Conservation (phyloP, 257 asterid species). For the Cynanchum wilfordii region DNA sequence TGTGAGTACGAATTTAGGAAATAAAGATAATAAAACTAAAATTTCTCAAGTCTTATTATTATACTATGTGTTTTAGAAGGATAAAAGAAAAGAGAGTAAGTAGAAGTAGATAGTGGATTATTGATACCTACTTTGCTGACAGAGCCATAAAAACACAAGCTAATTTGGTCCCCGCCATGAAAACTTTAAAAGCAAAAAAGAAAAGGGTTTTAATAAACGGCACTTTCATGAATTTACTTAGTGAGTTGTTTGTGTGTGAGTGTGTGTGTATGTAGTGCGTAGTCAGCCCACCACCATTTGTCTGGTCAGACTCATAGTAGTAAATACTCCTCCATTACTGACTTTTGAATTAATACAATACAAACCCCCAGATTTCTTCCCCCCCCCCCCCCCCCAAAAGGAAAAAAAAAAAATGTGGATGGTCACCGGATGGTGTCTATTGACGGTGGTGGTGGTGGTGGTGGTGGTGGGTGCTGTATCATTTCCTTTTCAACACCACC, state of each 20-base stretch:
- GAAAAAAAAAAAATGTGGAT: neutral
- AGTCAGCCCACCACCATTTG: conserved; percentile 15
- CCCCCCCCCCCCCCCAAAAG: too few relatives aligned
- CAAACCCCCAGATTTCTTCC: neutral
- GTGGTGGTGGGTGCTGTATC: conserved; percentile 4
- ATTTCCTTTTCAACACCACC: neutral
- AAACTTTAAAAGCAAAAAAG: neutral
- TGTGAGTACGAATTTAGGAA: too few relatives aligned
- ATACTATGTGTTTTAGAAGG: too few relatives aligned
- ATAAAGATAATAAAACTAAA: too few relatives aligned
- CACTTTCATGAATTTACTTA: too few relatives aligned
- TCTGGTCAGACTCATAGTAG: conserved; percentile 5
- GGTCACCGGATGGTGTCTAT: neutral
- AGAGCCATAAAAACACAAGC: neutral
- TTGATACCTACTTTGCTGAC: conserved; percentile 9
- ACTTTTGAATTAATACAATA: neutral
- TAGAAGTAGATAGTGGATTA: neutral
- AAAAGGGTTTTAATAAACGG: neutral
- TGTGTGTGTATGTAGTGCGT: neutral
- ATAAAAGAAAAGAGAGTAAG: too few relatives aligned
- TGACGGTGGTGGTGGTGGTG: too few relatives aligned
- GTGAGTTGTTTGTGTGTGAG: too few relatives aligned
- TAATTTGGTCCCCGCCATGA: conserved; percentile 1
- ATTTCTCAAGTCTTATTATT: too few relatives aligned
- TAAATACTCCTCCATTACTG: neutral